phyloP scores from a whole-genome alignment of 2,329 filamentous ascomycete genomes.

The Graphilbum fragrans region DNA sequence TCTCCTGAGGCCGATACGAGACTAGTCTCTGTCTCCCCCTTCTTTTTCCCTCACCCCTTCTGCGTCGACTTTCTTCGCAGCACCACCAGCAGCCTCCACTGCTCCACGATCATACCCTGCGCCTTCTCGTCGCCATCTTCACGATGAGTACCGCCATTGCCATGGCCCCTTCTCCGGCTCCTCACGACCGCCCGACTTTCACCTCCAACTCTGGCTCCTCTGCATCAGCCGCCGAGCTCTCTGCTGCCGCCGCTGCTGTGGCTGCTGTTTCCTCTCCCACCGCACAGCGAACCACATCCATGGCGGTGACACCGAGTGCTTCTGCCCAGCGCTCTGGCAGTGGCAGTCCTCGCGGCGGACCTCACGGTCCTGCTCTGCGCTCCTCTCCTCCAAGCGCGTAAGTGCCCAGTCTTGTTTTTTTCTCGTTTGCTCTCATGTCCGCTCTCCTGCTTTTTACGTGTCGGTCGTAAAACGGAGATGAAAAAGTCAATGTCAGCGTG shows the following conservation, averaged over 20 bases:
- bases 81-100: background rate
- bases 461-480: too few relatives aligned
- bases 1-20: background rate
- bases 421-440: conserved; percentile 7
- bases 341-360: conserved; percentile 36
- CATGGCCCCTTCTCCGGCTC: conserved; percentile 57
- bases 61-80: background rate
- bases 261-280: conserved; percentile 23
- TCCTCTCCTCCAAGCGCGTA: conserved; percentile 49
- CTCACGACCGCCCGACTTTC: conserved; percentile 50
- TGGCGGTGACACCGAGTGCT: conserved; percentile 27
- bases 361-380: conserved; percentile 23
- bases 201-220: conserved; percentile 14
- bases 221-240: conserved; percentile 26
- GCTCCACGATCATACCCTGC: conserved; percentile 1
- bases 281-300: conserved; percentile 28
- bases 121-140: conserved; percentile 7
- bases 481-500: too few relatives aligned
- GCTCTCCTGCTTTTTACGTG: too few relatives aligned
- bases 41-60: background rate
- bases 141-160: conserved; percentile 58
- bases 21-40: background rate
- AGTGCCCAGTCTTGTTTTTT: conserved; percentile 19
- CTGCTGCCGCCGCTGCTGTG: conserved; percentile 22
- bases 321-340: conserved; percentile 37